Conservation (phyloP, 768 basidiomycete species). For the Pleurotus djamor region DNA sequence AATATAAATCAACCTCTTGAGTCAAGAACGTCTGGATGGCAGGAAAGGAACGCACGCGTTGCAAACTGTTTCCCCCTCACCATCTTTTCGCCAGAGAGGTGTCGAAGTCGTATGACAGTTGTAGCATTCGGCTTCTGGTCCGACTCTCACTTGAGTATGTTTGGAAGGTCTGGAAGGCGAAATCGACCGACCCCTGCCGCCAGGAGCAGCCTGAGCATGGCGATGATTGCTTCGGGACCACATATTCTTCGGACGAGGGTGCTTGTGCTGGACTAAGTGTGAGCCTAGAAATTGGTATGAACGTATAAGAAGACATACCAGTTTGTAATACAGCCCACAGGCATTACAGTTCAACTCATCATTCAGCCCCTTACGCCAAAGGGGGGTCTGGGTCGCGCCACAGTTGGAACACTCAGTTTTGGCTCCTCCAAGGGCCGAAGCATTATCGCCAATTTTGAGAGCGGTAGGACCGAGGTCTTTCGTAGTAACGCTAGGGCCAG, state of each 20-base stretch:
- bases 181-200: conserved; percentile 60
- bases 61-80: conserved; percentile 89
- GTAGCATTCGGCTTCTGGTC: conserved; percentile 72
- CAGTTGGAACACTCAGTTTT: conserved; percentile 90
- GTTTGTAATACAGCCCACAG: conserved; percentile 84
- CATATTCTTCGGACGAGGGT: conserved; percentile 87
- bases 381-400: conserved; percentile 84
- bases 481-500: conserved; percentile 65
- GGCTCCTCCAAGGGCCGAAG: conserved; percentile 50
- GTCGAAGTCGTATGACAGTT: conserved; percentile 90
- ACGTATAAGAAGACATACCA: conserved; percentile 45
- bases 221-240: conserved; percentile 73
- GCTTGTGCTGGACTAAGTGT: conserved; percentile 61
- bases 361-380: conserved; percentile 84
- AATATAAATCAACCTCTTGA: conserved; percentile 5
- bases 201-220: conserved; percentile 61
- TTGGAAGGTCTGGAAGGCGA: conserved; percentile 11
- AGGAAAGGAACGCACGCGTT: conserved; percentile 63
- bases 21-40: conserved; percentile 6
- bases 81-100: conserved; percentile 88
- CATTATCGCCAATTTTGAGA: conserved; percentile 25
- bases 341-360: conserved; percentile 91
- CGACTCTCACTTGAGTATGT: neutral
- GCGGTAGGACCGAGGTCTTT: conserved; percentile 51
- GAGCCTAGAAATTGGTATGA: conserved; percentile 3